These are phyloP conservation scores for Aspergillus sp. DNA, from an alignment of 2,329 filamentous ascomycete genomes.

Conservation along the genomic window DNA sequence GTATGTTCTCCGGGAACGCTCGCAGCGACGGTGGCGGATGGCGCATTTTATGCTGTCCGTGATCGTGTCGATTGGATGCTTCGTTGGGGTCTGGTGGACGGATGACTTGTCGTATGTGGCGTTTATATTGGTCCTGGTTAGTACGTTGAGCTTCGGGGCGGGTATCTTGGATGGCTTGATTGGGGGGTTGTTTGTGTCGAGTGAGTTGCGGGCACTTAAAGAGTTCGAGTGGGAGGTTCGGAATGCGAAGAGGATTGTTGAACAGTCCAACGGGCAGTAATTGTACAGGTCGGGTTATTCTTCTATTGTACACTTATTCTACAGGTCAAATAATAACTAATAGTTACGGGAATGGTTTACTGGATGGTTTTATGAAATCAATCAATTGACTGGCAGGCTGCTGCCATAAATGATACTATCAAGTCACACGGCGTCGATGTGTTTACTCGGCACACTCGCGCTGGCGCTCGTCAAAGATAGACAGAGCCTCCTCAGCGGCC, in stretches of 20 bases:
- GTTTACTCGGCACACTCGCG: slow-evolving; percentile 62
- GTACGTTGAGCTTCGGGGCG: slow-evolving; percentile 66
- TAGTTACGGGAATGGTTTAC: too few relatives aligned
- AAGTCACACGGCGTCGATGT: not conserved
- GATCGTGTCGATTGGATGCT: slow-evolving; percentile 62
- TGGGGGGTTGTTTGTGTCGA: slow-evolving; percentile 76
- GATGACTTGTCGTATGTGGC: slow-evolving; percentile 58
- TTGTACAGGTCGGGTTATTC: not conserved
- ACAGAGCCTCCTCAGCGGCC: slow-evolving; percentile 79
- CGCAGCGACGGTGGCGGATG: slow-evolving; percentile 65
- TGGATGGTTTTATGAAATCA: not conserved
- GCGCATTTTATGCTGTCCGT: slow-evolving; percentile 66
- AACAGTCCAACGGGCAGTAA: not conserved
- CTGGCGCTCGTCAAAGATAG: slow-evolving; percentile 70
- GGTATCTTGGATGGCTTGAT: slow-evolving; percentile 81
- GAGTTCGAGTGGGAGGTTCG: slow-evolving; percentile 93
- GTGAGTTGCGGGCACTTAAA: slow-evolving; percentile 71
- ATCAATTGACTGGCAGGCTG: not conserved
- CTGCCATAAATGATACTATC: not conserved
- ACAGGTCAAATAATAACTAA: not conserved
- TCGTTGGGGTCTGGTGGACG: slow-evolving; percentile 80
- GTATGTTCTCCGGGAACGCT: slow-evolving; percentile 64
- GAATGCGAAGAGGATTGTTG: slow-evolving; percentile 49
- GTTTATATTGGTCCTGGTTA: slow-evolving; percentile 73
- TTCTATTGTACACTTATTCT: not conserved